Conservation (phyloP, 768 basidiomycete species). For the Leucocoprinus leucothites region DNA sequence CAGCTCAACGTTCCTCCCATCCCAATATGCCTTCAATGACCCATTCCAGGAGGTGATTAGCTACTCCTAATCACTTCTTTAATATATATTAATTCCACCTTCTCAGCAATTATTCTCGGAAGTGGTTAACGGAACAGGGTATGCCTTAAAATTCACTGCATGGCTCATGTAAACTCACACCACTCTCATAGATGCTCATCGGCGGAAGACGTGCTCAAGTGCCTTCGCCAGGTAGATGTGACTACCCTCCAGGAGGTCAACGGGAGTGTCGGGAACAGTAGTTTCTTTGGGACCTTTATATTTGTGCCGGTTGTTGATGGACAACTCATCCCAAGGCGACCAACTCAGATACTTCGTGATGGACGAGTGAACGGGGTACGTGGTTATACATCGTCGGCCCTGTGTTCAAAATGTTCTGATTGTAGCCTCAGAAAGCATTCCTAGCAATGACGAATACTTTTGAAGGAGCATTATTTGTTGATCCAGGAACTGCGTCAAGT, state of each 20-base stretch:
- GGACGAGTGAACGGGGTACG: slow-evolving; percentile 42
- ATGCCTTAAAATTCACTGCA: neutral
- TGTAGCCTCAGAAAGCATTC: slow-evolving; percentile 22
- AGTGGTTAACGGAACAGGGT: slow-evolving; percentile 2
- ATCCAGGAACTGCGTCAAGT: slow-evolving; percentile 20
- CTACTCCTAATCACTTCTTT: neutral
- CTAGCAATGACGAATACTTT: slow-evolving; percentile 36
- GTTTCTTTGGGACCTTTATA: slow-evolving; percentile 38
- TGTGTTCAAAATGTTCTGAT: no score
- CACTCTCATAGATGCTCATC: slow-evolving; percentile 33
- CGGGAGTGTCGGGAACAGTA: slow-evolving; percentile 23
- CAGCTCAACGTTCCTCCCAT: slow-evolving; percentile 42
- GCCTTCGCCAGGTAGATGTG: slow-evolving; percentile 34
- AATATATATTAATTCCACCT: neutral
- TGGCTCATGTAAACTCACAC: no score
- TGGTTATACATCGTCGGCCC: neutral
- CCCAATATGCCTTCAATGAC: slow-evolving; percentile 43
- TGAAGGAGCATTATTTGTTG: slow-evolving; percentile 37
- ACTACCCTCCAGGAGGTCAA: slow-evolving; percentile 32
- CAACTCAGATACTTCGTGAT: slow-evolving; percentile 32
- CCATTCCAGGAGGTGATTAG: slow-evolving; percentile 33
- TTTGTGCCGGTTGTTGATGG: slow-evolving; percentile 50
- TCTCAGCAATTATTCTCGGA: slow-evolving; percentile 1
- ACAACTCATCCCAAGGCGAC: slow-evolving; percentile 40
- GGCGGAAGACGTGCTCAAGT: slow-evolving; percentile 30